These are phyloP conservation scores for Zymoseptoria ardabiliae DNA, from an alignment of 2,329 filamentous ascomycete species.

Conservation along the genomic window DNA sequence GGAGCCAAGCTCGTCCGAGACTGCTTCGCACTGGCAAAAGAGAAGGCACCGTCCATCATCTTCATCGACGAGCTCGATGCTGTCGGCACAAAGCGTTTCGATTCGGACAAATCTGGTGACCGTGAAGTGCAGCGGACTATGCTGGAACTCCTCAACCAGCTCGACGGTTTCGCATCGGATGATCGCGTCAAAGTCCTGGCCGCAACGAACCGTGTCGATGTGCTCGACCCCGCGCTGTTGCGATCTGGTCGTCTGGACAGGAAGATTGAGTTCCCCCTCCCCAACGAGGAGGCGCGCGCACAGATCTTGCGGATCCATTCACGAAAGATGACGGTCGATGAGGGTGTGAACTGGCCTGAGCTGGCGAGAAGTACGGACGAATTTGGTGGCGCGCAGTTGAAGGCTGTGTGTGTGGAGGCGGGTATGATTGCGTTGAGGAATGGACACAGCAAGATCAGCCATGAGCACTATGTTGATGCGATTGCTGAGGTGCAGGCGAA, in stretches of 20 bases:
- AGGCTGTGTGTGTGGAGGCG: conserved; percentile 96
- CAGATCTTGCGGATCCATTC: conserved; percentile 98
- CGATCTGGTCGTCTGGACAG: conserved; percentile 93
- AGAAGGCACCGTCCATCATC: conserved; percentile 98
- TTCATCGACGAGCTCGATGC: conserved; percentile 99
- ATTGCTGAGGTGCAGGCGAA: conserved; percentile 91
- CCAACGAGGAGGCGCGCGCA: conserved; percentile 93
- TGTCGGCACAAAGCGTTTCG: conserved; percentile 97
- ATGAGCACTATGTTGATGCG: conserved; percentile 98
- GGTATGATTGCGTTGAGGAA: conserved; percentile 96
- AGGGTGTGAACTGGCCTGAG: conserved; percentile 91
- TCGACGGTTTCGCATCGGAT: conserved; percentile 94
- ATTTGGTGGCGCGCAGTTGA: conserved; percentile 94
- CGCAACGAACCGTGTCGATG: conserved; percentile 96
- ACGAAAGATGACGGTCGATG: conserved; percentile 94
- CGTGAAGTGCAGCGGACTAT: conserved; percentile 97
- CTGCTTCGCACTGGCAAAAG: conserved; percentile 94
- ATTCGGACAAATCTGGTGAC: conserved; percentile 96
- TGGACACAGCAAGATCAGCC: conserved; percentile 92
- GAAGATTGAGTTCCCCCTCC: conserved; percentile 97
- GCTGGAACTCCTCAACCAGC: conserved; percentile 96
- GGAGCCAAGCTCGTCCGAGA: conserved; percentile 96
- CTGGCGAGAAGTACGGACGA: conserved; percentile 94
- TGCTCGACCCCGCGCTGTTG: conserved; percentile 87
- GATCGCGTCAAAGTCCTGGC: conserved; percentile 97